These are phyloP conservation scores for Lathyrus oleraceus DNA, from an alignment of 306 rosid species.

Conservation along the genomic window DNA sequence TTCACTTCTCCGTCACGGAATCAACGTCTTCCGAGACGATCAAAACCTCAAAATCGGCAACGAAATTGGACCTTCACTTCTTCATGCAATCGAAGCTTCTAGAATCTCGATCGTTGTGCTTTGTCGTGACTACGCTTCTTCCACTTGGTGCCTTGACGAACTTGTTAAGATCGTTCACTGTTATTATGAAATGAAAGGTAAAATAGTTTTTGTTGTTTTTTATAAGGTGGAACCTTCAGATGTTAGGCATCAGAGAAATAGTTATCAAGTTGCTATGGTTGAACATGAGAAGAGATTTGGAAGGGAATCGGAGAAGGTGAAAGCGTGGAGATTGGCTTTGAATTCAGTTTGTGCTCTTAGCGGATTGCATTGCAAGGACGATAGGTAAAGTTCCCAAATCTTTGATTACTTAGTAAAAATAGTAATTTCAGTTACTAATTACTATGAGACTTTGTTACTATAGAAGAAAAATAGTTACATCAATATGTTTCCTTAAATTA, in stretches of 20 bases:
- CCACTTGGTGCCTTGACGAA: constrained; percentile 13
- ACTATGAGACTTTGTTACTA: too few relatives aligned
- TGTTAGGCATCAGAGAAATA: background rate
- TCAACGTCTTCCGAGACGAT: background rate
- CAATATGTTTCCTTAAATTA: too few relatives aligned
- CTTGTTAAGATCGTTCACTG: background rate
- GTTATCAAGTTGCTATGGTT: background rate
- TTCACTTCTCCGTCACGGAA: background rate
- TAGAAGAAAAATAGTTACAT: too few relatives aligned
- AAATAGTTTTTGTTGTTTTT: background rate
- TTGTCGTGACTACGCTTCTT: background rate
- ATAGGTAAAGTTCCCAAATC: background rate
- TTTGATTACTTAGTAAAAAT: too few relatives aligned
- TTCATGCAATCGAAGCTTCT: background rate
- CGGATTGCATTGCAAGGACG: background rate
- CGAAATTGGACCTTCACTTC: background rate
- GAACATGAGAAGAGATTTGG: background rate
- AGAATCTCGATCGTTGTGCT: background rate
- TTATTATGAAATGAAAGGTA: background rate
- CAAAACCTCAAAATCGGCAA: background rate
- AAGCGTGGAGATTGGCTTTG: constrained; percentile 27
- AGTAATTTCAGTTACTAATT: too few relatives aligned
- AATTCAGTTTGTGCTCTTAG: background rate
- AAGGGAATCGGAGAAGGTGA: background rate
- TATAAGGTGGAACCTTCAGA: background rate